These are phyloP conservation scores for Scorias spongiosa DNA, from an alignment of 2,329 filamentous ascomycete species.

Conservation along the genomic window DNA sequence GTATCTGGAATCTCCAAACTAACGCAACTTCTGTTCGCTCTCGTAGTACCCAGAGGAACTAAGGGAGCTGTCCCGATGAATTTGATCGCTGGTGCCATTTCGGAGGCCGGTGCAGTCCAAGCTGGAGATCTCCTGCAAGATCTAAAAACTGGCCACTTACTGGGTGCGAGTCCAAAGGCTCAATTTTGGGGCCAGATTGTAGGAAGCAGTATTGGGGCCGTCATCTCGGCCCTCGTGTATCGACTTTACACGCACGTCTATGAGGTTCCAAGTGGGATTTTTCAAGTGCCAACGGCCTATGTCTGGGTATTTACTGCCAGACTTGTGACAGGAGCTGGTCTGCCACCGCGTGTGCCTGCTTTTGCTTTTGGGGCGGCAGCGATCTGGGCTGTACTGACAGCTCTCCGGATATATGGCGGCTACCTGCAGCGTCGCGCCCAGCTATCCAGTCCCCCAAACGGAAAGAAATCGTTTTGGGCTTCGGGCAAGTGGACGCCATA, in stretches of 20 bases:
- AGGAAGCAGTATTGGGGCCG: slow-evolving; percentile 69
- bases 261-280: slow-evolving; percentile 70
- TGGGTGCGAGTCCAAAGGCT: slow-evolving; percentile 82
- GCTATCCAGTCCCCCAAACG: slow-evolving; percentile 11
- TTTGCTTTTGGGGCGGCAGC: slow-evolving; percentile 62
- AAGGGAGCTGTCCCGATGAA: slow-evolving; percentile 89
- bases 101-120: slow-evolving; percentile 73
- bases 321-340: slow-evolving; percentile 75
- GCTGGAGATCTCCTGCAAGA: slow-evolving; percentile 96
- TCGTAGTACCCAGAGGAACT: slow-evolving; percentile 67
- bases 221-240: slow-evolving; percentile 78
- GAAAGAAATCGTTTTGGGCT: slow-evolving; percentile 20
- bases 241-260: slow-evolving; percentile 84
- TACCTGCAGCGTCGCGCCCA: slow-evolving; percentile 22
- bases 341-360: slow-evolving; percentile 70
- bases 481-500: slow-evolving; percentile 47
- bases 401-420: slow-evolving; percentile 45
- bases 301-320: slow-evolving; percentile 97
- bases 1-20: slow-evolving; percentile 95
- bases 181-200: slow-evolving; percentile 97
- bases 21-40: slow-evolving; percentile 85
- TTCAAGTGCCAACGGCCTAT: slow-evolving; percentile 86
- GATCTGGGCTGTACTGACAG: slow-evolving; percentile 58
- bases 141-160: slow-evolving; percentile 84
- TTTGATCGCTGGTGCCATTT: slow-evolving; percentile 79